These are phyloP conservation scores for Didymella pinodella DNA, from an alignment of 2,329 filamentous ascomycete genomes.

Conservation along the genomic window DNA sequence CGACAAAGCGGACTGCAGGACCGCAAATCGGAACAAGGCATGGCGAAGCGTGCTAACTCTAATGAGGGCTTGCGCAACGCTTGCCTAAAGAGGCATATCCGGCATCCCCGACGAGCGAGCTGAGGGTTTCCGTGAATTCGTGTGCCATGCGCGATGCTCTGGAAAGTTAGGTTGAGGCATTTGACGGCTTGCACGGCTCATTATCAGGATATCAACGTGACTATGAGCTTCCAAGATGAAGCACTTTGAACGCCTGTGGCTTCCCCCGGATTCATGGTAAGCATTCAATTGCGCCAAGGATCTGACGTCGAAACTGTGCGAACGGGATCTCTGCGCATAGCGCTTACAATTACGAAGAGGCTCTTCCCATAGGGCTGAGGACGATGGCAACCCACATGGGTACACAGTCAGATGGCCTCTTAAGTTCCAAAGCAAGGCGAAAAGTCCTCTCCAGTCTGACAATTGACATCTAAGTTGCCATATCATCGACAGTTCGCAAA, in stretches of 20 bases:
- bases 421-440: not conserved
- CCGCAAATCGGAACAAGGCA: slow-evolving; percentile 19
- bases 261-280: slow-evolving; percentile 23
- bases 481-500: not conserved
- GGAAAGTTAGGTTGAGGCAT: slow-evolving; percentile 11
- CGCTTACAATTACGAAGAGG: slow-evolving; percentile 37
- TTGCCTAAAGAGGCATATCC: slow-evolving; percentile 21
- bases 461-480: not conserved
- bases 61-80: slow-evolving; percentile 23
- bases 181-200: slow-evolving; percentile 6
- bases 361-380: slow-evolving; percentile 31
- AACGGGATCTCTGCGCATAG: slow-evolving; percentile 36
- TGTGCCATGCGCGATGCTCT: slow-evolving; percentile 26
- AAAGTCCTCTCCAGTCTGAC: not conserved
- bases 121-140: slow-evolving; percentile 18
- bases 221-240: not conserved
- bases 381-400: slow-evolving; percentile 24
- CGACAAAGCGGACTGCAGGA: slow-evolving; percentile 13
- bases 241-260: slow-evolving; percentile 3
- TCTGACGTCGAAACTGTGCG: slow-evolving; percentile 26
- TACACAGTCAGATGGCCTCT: slow-evolving; percentile 9
- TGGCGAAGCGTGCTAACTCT: slow-evolving; percentile 19
- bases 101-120: slow-evolving; percentile 17
- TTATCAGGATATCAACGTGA: not conserved
- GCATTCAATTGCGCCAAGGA: slow-evolving; percentile 37